Conservation (phyloP, 2,329 filamentous ascomycete species). For the Clonostachys solani region DNA sequence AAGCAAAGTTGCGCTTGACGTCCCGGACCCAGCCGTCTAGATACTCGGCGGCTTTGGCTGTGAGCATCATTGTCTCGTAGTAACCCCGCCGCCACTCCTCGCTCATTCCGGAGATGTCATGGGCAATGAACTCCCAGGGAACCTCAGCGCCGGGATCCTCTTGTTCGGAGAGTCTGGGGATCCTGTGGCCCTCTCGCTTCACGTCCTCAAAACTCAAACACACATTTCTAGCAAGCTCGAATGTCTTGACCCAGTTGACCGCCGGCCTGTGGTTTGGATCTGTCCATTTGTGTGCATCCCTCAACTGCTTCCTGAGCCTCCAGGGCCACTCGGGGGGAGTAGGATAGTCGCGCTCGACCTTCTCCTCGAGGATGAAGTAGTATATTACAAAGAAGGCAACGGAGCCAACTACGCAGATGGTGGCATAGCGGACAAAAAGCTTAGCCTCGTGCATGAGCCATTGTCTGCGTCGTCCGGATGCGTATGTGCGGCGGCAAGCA, state of each 20-base stretch:
- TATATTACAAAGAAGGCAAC: slow-evolving; percentile 56
- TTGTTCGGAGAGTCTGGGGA: slow-evolving; percentile 3
- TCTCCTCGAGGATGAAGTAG: slow-evolving; percentile 68
- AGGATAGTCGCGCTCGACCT: slow-evolving; percentile 70
- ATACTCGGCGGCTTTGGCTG: slow-evolving; percentile 73
- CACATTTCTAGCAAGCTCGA: slow-evolving; percentile 53
- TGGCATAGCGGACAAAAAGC: slow-evolving; percentile 63
- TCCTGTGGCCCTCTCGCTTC: not conserved
- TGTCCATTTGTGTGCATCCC: slow-evolving; percentile 58
- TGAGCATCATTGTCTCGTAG: slow-evolving; percentile 74
- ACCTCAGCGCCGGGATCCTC: slow-evolving; percentile 63
- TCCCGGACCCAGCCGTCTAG: slow-evolving; percentile 77
- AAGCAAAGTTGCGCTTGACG: slow-evolving; percentile 46
- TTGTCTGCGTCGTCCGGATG: slow-evolving; percentile 64
- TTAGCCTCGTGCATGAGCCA: slow-evolving; percentile 69
- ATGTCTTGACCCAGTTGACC: slow-evolving; percentile 65
- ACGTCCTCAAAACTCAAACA: slow-evolving; percentile 65
- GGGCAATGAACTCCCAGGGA: slow-evolving; percentile 55
- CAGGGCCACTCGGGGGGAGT: slow-evolving; percentile 81
- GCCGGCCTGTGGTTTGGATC: slow-evolving; percentile 42
- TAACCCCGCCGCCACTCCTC: slow-evolving; percentile 87
- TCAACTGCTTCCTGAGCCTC: slow-evolving; percentile 62
- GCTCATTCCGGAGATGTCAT: slow-evolving; percentile 70
- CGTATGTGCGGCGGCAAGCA: slow-evolving; percentile 63
- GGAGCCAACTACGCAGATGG: slow-evolving; percentile 61